Percentiles rank a stretch among this genome's conserved stretches.
phyloP scores from a whole-genome alignment of 805 yeast genomes.

The Candida berthetii region DNA sequence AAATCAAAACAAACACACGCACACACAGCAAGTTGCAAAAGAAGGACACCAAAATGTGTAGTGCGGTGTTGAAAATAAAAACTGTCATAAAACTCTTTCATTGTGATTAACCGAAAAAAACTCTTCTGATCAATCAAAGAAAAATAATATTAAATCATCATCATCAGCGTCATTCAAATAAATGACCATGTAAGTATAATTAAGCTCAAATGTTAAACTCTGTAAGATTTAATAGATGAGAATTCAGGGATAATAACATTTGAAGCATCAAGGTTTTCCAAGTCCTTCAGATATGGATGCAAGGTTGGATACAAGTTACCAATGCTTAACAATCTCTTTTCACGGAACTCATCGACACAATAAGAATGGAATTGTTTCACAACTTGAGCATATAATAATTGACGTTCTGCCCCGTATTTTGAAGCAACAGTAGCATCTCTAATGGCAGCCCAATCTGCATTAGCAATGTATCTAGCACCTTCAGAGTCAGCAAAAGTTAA shows the following conservation, averaged over 20 bases:
- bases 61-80: too few relatives aligned
- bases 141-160: too few relatives aligned
- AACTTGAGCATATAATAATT: conserved; percentile 12
- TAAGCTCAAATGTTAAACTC: too few relatives aligned
- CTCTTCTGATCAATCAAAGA: too few relatives aligned
- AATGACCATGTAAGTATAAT: too few relatives aligned
- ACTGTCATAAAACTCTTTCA: too few relatives aligned
- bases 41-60: too few relatives aligned
- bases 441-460: conserved; percentile 81
- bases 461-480: conserved; percentile 60
- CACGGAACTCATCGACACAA: conserved; percentile 15
- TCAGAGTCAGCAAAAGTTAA: conserved; percentile 42
- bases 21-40: too few relatives aligned
- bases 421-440: conserved; percentile 58
- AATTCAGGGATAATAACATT: neutral
- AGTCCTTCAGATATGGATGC: neutral
- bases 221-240: neutral
- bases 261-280: neutral
- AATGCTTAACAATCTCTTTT: neutral
- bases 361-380: conserved; percentile 14
- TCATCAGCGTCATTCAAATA: too few relatives aligned
- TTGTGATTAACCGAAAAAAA: too few relatives aligned
- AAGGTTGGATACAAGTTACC: neutral
- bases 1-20: too few relatives aligned
- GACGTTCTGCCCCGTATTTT: conserved; percentile 8